Conservation (phyloP, 768 basidiomycete genomes). For the Piloderma croceum region DNA sequence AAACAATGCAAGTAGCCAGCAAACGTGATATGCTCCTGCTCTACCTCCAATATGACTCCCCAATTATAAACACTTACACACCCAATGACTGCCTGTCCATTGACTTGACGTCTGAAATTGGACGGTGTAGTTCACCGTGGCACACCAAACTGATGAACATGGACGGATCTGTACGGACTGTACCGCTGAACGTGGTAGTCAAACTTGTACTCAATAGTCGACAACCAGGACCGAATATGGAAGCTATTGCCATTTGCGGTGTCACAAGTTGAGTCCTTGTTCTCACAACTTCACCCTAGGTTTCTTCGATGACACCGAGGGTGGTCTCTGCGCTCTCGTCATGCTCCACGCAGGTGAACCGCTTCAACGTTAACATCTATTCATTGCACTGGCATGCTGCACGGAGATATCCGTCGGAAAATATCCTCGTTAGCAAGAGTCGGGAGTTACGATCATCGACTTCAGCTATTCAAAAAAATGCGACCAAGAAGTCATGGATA, state of each 20-base stretch:
- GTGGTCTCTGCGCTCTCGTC: too few relatives aligned
- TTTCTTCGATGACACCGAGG: too few relatives aligned
- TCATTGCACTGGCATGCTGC: conserved; percentile 15
- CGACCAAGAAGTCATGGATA: too few relatives aligned
- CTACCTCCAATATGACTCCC: conserved; percentile 9
- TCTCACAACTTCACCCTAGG: too few relatives aligned
- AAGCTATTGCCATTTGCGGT: conserved; percentile 11
- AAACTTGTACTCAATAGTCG: conserved; percentile 13
- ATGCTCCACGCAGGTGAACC: too few relatives aligned
- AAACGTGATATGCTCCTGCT: too few relatives aligned
- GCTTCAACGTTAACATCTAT: conserved; percentile 11
- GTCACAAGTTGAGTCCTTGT: conserved; percentile 10
- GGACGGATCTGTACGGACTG: conserved; percentile 2
- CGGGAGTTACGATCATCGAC: too few relatives aligned
- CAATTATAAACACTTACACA: conserved; percentile 7
- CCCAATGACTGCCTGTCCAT: conserved; percentile 12
- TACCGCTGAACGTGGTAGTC: conserved; percentile 13
- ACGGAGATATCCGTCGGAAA: conserved; percentile 15
- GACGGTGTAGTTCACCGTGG: conserved; percentile 15
- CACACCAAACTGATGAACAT: conserved; percentile 10
- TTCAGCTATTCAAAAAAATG: too few relatives aligned
- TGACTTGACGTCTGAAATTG: conserved; percentile 15
- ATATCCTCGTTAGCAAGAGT: conserved; percentile 14
- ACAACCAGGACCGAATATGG: conserved; percentile 14
- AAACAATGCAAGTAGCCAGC: too few relatives aligned